A percentile compares a stretch with the other conserved stretches of the same genome.
Conservation (phyloP, 345 rosid genomes). For the Gossypium mustelinum region DNA sequence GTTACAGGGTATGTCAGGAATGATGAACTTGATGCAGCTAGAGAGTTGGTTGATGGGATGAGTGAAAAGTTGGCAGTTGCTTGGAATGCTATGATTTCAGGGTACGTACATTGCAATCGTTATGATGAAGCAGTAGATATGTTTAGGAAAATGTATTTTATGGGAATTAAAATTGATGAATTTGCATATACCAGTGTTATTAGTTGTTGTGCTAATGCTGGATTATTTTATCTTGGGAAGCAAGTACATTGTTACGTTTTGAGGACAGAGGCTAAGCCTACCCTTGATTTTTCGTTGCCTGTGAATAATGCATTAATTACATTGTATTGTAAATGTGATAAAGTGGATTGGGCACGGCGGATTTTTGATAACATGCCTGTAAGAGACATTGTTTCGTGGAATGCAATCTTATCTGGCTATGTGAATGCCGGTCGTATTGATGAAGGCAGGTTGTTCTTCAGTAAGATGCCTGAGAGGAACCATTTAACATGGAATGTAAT, state of each 20-base stretch:
- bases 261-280: constrained; percentile 13
- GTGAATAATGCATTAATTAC: constrained; percentile 43
- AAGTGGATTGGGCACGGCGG: constrained; percentile 23
- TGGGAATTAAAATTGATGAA: constrained; percentile 21
- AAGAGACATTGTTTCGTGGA: constrained; percentile 39
- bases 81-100: constrained; percentile 24
- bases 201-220: constrained; percentile 16
- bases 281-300: constrained; percentile 30
- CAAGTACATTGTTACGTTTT: constrained; percentile 20
- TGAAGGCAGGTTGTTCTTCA: constrained; percentile 30
- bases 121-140: constrained; percentile 15
- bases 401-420: constrained; percentile 35
- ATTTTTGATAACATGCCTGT: constrained; percentile 34
- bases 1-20: constrained; percentile 21
- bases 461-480: constrained; percentile 29
- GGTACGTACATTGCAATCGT: constrained; percentile 4
- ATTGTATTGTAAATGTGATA: constrained; percentile 35
- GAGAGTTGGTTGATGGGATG: constrained; percentile 23
- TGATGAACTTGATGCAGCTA: constrained; percentile 17
- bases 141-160: constrained; percentile 18
- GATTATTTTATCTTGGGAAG: constrained; percentile 18
- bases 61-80: constrained; percentile 14
- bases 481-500: constrained; percentile 36
- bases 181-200: constrained; percentile 17
- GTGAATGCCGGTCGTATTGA: constrained; percentile 26